Evolutionary conservation across 225 moss, liverwort and hornwort genomes (phyloP), one percentile per base, ranked within the genome.

Genomic region (Polytrichum commune): DNA sequence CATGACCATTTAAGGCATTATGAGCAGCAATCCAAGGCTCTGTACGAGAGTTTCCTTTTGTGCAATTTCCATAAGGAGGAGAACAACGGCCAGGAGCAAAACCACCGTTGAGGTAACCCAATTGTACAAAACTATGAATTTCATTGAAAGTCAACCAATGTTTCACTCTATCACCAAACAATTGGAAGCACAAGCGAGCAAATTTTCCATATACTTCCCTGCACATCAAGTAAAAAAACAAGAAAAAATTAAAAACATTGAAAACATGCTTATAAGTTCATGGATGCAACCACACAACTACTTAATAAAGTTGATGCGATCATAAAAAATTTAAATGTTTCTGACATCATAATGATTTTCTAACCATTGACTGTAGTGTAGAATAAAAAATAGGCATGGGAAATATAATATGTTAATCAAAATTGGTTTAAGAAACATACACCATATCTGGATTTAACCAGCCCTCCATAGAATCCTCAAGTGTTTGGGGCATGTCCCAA

Each of bases 101-200:
- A 1, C 0, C n/a, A 13, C 86, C 86, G 19, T 64, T 72, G 0
- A 79, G 29, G 26, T 86, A 86, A 1, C 86, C 82, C 26, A 79
- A 62, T 66, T 82, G 77, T 16, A 82, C 86, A 77, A 86, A 82
- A 25, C 79, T 82, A 30, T 83, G 82, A 5, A 82, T 82, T n/a
- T 82, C 86, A 64, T 86, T 82, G 0, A 82, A 86, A n/a, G 86
- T 86, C 16, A 82, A 22, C 86, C 82, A 86, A 26, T 80, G 69
- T 1, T 82, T 82, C 5, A 86, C 80, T 35, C 70, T 76, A 7
- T 55, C 20, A 55, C 86, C 86, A 86, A 77, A 86, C 6, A 83
- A 77, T 69, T 86, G 72, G 7, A 86, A 86, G 7, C 82, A 83
- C 26, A 82, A 73, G 1, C 60, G 67, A 19, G 82, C 75, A 61